Conservation (phyloP, 371 early-diverging fungal genomes). For the Rhizopus microsporus region DNA sequence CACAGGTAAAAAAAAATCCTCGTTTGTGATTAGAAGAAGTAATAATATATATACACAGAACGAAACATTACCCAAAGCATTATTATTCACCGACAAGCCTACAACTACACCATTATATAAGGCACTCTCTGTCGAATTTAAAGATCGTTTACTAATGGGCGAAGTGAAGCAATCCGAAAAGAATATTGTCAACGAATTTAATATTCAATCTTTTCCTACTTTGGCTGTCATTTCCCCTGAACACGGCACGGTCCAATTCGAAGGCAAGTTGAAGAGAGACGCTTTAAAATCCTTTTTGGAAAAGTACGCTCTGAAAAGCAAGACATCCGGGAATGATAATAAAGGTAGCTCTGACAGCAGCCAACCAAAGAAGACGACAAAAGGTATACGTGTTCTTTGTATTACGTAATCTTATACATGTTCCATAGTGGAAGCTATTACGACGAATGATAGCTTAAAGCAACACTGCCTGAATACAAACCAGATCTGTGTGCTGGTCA, state of each 20-base stretch:
- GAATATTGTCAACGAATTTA: slow-evolving; percentile 52
- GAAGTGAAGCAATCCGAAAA: slow-evolving; percentile 65
- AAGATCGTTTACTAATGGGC: slow-evolving; percentile 69
- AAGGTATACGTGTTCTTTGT: not conserved
- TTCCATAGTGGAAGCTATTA: slow-evolving; percentile 19
- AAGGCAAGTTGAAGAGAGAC: slow-evolving; percentile 61
- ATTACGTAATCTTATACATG: not conserved
- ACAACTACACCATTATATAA: slow-evolving; percentile 81
- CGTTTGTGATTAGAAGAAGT: not conserved
- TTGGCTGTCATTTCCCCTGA: slow-evolving; percentile 59
- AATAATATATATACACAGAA: slow-evolving; percentile 21
- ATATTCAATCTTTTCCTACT: slow-evolving; percentile 63
- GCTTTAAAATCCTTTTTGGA: slow-evolving; percentile 58
- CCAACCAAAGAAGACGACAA: slow-evolving; percentile 19
- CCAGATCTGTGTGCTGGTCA: slow-evolving; percentile 58
- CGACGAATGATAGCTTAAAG: slow-evolving; percentile 13
- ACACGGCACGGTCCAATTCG: slow-evolving; percentile 32
- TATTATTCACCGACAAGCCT: slow-evolving; percentile 78
- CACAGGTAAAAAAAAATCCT: slow-evolving; percentile 38
- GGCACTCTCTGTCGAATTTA: slow-evolving; percentile 78
- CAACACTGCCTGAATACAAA: slow-evolving; percentile 15
- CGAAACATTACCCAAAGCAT: slow-evolving; percentile 59
- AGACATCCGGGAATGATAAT: slow-evolving; percentile 13
- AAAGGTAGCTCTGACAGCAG: slow-evolving; percentile 4
- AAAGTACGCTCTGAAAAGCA: slow-evolving; percentile 49